Evolutionary conservation across 176 grass and related monocot genomes (phyloP), one percentile per base, ranked within the genome.

Genomic region (Musa acuminata): DNA sequence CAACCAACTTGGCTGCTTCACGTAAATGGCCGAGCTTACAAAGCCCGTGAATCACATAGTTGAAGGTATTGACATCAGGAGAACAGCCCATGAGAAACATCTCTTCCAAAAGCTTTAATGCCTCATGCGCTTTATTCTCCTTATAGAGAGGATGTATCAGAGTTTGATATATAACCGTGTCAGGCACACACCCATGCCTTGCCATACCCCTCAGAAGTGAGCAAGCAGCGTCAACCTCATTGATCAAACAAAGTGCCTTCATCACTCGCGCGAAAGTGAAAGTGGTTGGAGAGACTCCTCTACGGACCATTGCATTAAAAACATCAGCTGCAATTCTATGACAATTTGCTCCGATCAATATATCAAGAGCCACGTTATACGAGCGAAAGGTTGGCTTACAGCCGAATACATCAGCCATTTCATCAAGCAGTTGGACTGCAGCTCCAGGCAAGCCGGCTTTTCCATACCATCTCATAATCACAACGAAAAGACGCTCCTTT

Each of bases 21-120:
- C 72, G 79, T 9, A 91, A 51, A 16, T 68, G 69, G 1, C 83
- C 85, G 16, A 85, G 72, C 57, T 78, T 71, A 60, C 94, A 97
- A 48, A 97, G 78, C 14, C 73, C 88, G 7, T 29, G 67, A 52
- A 97, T 83, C 0, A 97, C 71, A 51, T 88, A 85, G 14, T 97
- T 84, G 51, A 97, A 93, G 60, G 94, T 97, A 55, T 88, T 75
- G 8, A 80, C 84, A 52, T 93, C 87, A 3, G 80, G 82, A 1
- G 84, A 67, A 55, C 94, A 97, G 1, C 83, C 87, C 87, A 90
- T 93, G 29, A 93, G 81, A 76, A 93, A 78, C 90, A 98, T 98
- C 82, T 98, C 90, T 16, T 98, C 88, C 11, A 98, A 81, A 64
- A 93, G 87, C 20, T 77, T 86, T 55, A 85, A 67, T 0, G 87